Evolutionary conservation across 176 grass and related monocot species (phyloP), one percentile per base, ranked within the genome.

Genomic region (Triticum timopheevii): DNA sequence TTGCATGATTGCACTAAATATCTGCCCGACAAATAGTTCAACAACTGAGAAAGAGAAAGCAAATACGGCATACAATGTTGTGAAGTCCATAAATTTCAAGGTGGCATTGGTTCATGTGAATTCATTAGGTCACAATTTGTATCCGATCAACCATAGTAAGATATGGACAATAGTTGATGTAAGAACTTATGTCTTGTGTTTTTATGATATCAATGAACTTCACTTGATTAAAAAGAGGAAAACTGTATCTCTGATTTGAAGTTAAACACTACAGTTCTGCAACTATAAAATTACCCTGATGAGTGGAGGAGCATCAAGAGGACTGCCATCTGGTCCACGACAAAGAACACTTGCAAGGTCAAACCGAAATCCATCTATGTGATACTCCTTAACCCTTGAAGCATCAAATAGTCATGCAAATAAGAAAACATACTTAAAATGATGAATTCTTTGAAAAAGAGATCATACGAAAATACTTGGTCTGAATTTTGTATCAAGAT

Each of bases 361-460:
- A 90, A 99, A 99, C 65, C 97, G 92, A 82, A 99, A 99, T 76
- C 97, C 97, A 87, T 99, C 97, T 85, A 99, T 90, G 89, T 96
- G 97, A 80, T 99, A 99, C 71, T 99, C 97, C 49, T 78, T 85
- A 90, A 96, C 94, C 97, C 97, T 98, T 80, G 27, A 87, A 76
- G 81, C 62, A 67, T 80, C 56, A 38, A 75, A 33, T 9, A 88
- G 17, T 17, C 10, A 63, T 31, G 39, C 8, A 69, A 65, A 76
- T 88, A 68, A 77, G 28, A 84, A 84, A 59, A 61, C 28, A 69
- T 19, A 78, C 10, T 45, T 71, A 34, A 42, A 47, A 38, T 27
- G 24, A 74, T 4, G 3, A 64, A 69, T 81, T 44, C 24, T 28
- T 5, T 19, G 16, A 54, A 27, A 44, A 69, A 79, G 2, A 61